These are phyloP conservation scores for Colletotrichum somersetense DNA, from an alignment of 2,329 filamentous ascomycete species.

Conservation along the genomic window DNA sequence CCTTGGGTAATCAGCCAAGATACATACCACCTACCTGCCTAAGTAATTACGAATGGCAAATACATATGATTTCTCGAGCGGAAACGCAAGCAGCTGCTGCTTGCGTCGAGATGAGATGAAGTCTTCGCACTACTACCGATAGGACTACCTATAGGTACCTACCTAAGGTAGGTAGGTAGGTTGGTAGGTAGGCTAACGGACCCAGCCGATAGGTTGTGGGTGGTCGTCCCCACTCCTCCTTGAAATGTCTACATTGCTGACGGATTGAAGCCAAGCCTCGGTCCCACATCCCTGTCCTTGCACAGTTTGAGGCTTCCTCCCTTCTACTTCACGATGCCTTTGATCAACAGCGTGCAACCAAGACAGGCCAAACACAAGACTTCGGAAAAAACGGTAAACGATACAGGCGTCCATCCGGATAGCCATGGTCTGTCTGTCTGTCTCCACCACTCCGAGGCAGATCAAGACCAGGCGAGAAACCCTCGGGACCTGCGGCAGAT, in stretches of 20 bases:
- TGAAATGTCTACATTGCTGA: neutral
- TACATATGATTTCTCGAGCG: neutral
- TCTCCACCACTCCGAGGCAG: slow-evolving; percentile 8
- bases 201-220: slow-evolving; percentile 19
- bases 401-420: slow-evolving; percentile 4
- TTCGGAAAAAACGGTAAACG: neutral
- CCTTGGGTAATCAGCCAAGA: neutral
- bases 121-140: neutral
- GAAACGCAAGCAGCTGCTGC: neutral
- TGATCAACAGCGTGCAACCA: neutral
- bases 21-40: too few relatives aligned
- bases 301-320: slow-evolving; percentile 1
- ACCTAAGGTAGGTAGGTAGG: too few relatives aligned
- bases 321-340: slow-evolving; percentile 1
- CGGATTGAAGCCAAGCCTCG: slow-evolving; percentile 24
- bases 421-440: neutral
- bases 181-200: too few relatives aligned
- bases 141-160: too few relatives aligned
- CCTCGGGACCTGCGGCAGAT: slow-evolving; percentile 28
- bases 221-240: slow-evolving; percentile 11
- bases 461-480: neutral
- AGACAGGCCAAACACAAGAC: slow-evolving; percentile 7
- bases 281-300: slow-evolving; percentile 22
- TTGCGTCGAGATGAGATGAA: neutral
- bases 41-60: too few relatives aligned